A percentile compares a stretch with the other conserved stretches of the same genome.
These are phyloP conservation scores for Coprinellus micaceus DNA, from an alignment of 768 basidiomycete species.

Conservation along the genomic window DNA sequence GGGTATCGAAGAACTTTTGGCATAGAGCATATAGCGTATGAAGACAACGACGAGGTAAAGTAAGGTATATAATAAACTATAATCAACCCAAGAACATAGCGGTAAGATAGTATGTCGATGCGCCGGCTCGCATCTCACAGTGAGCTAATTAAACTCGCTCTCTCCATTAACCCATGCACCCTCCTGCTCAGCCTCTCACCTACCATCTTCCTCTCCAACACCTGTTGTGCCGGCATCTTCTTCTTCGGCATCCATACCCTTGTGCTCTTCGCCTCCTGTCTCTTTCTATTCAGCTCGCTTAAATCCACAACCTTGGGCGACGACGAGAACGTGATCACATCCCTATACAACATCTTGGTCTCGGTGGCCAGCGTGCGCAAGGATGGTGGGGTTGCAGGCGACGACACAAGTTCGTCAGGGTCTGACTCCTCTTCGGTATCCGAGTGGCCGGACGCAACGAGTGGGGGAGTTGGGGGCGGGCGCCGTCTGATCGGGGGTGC, in stretches of 20 bases:
- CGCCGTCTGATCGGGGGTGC: slow-evolving; percentile 36
- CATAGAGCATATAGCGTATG: background rate
- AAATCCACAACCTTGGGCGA: slow-evolving; percentile 85
- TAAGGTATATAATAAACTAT: background rate
- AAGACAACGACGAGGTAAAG: background rate
- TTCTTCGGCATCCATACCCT: slow-evolving; percentile 79
- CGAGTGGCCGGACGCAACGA: slow-evolving; percentile 60
- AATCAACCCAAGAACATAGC: background rate
- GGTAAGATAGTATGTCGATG: background rate
- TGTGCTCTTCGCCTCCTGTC: slow-evolving; percentile 39
- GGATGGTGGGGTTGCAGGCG: slow-evolving; percentile 37
- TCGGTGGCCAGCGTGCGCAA: slow-evolving; percentile 73
- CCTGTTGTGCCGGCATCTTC: slow-evolving; percentile 76
- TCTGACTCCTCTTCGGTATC: slow-evolving; percentile 57
- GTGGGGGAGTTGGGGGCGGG: slow-evolving; percentile 55
- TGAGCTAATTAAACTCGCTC: slow-evolving; percentile 40
- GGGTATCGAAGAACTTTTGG: background rate
- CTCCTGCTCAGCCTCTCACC: slow-evolving; percentile 67
- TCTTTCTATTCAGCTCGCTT: slow-evolving; percentile 51
- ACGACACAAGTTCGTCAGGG: background rate
- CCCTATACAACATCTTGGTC: slow-evolving; percentile 83
- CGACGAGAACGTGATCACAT: slow-evolving; percentile 82
- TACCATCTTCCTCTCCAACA: slow-evolving; percentile 72
- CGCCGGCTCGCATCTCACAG: background rate
- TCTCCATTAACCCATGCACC: slow-evolving; percentile 68